A percentile compares a stretch with the other conserved stretches of the same genome.
Conservation (phyloP, 306 rosid genomes). For the Mimosa bimucronata region DNA sequence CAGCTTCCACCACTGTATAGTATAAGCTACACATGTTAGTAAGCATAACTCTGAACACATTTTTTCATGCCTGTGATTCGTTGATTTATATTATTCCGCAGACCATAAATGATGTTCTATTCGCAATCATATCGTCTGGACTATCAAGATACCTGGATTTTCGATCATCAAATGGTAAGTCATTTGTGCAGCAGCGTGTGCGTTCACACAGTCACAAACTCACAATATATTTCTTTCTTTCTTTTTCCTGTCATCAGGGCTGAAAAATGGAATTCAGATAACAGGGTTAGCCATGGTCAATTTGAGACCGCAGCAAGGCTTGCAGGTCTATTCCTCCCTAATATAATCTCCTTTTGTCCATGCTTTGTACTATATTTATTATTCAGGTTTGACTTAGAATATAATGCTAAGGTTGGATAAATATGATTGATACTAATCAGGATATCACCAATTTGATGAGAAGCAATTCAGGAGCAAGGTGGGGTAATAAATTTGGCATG, state of each 20-base stretch:
- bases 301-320: constrained; percentile 69
- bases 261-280: constrained; percentile 69
- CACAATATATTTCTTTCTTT: neutral
- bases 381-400: neutral
- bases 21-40: constrained; percentile 4
- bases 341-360: neutral
- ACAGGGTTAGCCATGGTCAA: constrained; percentile 91
- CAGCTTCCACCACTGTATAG: neutral
- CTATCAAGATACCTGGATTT: constrained; percentile 74
- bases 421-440: constrained; percentile 44
- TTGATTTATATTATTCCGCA: constrained; percentile 42
- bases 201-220: neutral
- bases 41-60: constrained; percentile 3
- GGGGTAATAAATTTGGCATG: constrained; percentile 89
- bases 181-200: neutral
- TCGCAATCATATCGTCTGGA: constrained; percentile 77
- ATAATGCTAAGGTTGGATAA: constrained; percentile 15
- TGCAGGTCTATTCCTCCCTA: constrained; percentile 56
- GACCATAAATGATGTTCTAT: constrained; percentile 90
- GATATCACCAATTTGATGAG: constrained; percentile 68
- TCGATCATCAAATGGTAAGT: constrained; percentile 66
- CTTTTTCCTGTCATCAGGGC: constrained; percentile 45
- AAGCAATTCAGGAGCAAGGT: constrained; percentile 60
- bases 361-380: neutral
- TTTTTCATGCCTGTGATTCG: neutral